Evolutionary conservation across 2,329 filamentous ascomycete species (phyloP).

Genomic region (Chrysoporthe deuterocubensis): DNA sequence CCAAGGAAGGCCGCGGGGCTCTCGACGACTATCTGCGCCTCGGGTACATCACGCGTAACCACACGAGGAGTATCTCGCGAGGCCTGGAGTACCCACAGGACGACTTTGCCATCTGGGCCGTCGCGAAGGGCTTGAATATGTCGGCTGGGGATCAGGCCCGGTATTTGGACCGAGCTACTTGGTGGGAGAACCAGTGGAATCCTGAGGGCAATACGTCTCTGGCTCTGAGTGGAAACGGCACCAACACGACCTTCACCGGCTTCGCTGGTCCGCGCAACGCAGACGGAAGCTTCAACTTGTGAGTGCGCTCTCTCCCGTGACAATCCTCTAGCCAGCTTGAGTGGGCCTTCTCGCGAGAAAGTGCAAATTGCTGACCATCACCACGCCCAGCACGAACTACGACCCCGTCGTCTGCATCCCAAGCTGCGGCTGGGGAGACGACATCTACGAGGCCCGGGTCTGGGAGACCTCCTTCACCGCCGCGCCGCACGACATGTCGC

Average conservation of each 20-base stretch:
- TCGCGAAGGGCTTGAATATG: slow-evolving; percentile 40
- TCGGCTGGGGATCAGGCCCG: slow-evolving; percentile 3
- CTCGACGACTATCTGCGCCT: slow-evolving; percentile 56
- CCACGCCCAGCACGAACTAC: slow-evolving; percentile 7
- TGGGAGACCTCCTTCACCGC: slow-evolving; percentile 23
- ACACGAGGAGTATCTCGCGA: slow-evolving; percentile 51
- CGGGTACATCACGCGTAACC: slow-evolving; percentile 55
- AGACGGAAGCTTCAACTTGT: slow-evolving; percentile 15
- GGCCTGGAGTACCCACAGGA: slow-evolving; percentile 57
- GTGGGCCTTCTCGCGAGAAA: neutral
- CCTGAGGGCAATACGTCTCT: slow-evolving; percentile 6
- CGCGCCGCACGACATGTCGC: slow-evolving; percentile 22
- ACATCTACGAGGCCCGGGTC: slow-evolving; percentile 21
- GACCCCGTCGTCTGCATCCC: slow-evolving; percentile 15
- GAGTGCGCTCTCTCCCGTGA: neutral
- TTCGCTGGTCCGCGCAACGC: slow-evolving; percentile 21
- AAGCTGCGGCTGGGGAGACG: slow-evolving; percentile 18
- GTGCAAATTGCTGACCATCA: neutral
- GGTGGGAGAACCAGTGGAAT: slow-evolving; percentile 26
- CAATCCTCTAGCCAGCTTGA: neutral
- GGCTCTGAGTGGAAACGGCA: neutral
- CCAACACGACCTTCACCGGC: slow-evolving; percentile 8
- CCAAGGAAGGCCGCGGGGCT: slow-evolving; percentile 56
- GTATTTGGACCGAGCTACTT: slow-evolving; percentile 8
- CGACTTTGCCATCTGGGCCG: slow-evolving; percentile 57